Conservation (phyloP, 2,329 filamentous ascomycete genomes). For the Penicillium sp. region DNA sequence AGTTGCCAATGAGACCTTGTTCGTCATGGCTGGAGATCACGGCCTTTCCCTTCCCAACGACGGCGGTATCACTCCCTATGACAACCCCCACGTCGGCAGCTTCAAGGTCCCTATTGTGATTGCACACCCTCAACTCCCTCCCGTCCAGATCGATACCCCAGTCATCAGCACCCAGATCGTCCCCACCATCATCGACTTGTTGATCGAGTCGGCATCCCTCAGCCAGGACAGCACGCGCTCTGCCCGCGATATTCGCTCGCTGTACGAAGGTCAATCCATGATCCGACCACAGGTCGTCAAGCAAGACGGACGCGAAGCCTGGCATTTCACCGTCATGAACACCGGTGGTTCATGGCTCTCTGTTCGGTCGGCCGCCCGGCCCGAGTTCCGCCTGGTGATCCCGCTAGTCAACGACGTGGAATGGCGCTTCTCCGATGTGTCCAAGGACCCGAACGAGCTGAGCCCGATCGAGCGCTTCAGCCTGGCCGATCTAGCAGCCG, state of each 20-base stretch:
- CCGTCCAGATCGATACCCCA: slow-evolving; percentile 28
- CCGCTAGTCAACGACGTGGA: slow-evolving; percentile 33
- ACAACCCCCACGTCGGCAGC: slow-evolving; percentile 33
- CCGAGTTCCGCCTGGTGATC: slow-evolving; percentile 30
- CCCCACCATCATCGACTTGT: slow-evolving; percentile 33
- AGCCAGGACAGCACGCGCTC: slow-evolving; percentile 20
- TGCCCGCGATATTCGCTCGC: slow-evolving; percentile 26
- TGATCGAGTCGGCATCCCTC: slow-evolving; percentile 32
- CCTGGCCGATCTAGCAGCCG: slow-evolving; percentile 21
- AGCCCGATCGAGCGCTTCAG: slow-evolving; percentile 25
- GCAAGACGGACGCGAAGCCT: slow-evolving; percentile 24
- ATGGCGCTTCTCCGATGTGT: slow-evolving; percentile 34
- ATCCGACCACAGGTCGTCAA: slow-evolving; percentile 28
- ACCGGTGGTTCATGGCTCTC: slow-evolving; percentile 34
- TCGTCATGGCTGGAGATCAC: slow-evolving; percentile 37
- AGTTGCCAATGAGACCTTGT: slow-evolving; percentile 33
- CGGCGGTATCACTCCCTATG: slow-evolving; percentile 34
- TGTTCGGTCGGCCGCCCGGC: slow-evolving; percentile 30
- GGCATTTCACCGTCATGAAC: slow-evolving; percentile 39
- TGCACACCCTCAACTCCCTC: slow-evolving; percentile 33
- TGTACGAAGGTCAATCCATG: slow-evolving; percentile 36
- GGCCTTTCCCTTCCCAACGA: slow-evolving; percentile 38
- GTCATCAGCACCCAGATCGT: slow-evolving; percentile 33
- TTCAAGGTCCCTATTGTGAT: slow-evolving; percentile 37
- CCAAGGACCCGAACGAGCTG: slow-evolving; percentile 26